Evolutionary conservation across 768 basidiomycete species (phyloP), one percentile per base, ranked within the genome.

Genomic region (Amanita jacksonii): DNA sequence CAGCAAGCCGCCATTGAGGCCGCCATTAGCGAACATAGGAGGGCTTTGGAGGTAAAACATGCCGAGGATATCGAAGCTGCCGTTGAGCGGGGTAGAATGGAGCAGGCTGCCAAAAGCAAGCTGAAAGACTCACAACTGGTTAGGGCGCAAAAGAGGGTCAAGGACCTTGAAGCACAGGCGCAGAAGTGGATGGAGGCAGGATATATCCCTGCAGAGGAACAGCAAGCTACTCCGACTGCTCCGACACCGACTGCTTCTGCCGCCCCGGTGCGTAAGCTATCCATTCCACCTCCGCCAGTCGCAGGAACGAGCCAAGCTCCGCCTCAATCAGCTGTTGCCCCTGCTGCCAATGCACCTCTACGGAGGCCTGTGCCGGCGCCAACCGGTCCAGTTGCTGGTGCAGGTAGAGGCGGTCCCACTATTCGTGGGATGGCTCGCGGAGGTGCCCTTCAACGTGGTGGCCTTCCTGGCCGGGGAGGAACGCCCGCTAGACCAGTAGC

Each of bases 111-210:
- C 18, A 83, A 81, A 62, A 57, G 62, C 25, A 84, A 81, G 57
- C 51, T 88, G 33, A 87, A 86, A 62, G 85, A 89, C 51, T 63
- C 66, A 1, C 82, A 82, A 51, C 63, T 87, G n/a, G 67, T 77
- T 23, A 73, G 67, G 40, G 65, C 74, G 8, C 76, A 84, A 54
- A 64, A 62, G 45, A 73, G 69, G 45, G 63, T 85, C 39, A 87
- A 85, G 62, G 78, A 81, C 5, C 64, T 85, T 27, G 84, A 87
- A 53, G 67, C 69, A 8, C 74, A 78, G 46, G 72, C 84, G 27
- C 57, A 73, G 32, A 73, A 73, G 47, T 76, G 73, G 73, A 69
- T 69, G 51, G 70, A 71, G 37, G 60, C 65, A 1, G 77, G 79
- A 2, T 34, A 70, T 2, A 32, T 77, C 32, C 72, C 76, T 8